These are phyloP conservation scores for Psilocybe cubensis DNA, from an alignment of 768 basidiomycete genomes.

Conservation along the genomic window DNA sequence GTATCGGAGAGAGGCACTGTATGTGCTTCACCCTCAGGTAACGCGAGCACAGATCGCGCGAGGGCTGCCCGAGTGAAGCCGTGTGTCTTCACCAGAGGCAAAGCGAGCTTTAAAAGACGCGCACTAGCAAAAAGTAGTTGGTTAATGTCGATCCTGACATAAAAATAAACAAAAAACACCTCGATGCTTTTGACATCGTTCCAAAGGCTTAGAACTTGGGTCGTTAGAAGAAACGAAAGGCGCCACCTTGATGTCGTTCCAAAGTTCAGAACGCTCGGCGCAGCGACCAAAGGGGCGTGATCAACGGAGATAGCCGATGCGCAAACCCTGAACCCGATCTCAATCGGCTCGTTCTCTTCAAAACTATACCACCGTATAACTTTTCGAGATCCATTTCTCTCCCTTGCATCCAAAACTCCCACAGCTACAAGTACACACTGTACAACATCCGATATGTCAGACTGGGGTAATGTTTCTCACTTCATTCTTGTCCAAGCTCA, in stretches of 20 bases:
- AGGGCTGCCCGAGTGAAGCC: conserved; percentile 79
- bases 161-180: conserved; percentile 11
- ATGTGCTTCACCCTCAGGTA: conserved; percentile 51
- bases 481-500: conserved; percentile 5
- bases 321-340: conserved; percentile 33
- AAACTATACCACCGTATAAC: conserved; percentile 14
- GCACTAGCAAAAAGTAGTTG: conserved; percentile 21
- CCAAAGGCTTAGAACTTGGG: neutral
- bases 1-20: conserved; percentile 66
- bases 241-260: too few relatives aligned
- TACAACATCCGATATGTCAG: conserved; percentile 1
- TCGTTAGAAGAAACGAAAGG: too few relatives aligned
- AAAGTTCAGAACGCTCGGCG: neutral
- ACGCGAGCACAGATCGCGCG: conserved; percentile 60
- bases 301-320: conserved; percentile 24
- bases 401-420: neutral
- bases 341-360: conserved; percentile 14
- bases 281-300: conserved; percentile 9
- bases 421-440: neutral
- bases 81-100: conserved; percentile 65
- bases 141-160: neutral
- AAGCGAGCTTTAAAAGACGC: conserved; percentile 58
- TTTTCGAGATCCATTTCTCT: conserved; percentile 10
- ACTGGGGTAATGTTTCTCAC: conserved; percentile 22
- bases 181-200: conserved; percentile 15